Percentiles rank a stretch among this genome's conserved stretches.
Evolutionary conservation across 2,329 filamentous ascomycete species (phyloP).

Genomic region (Fusarium xyrophilum): DNA sequence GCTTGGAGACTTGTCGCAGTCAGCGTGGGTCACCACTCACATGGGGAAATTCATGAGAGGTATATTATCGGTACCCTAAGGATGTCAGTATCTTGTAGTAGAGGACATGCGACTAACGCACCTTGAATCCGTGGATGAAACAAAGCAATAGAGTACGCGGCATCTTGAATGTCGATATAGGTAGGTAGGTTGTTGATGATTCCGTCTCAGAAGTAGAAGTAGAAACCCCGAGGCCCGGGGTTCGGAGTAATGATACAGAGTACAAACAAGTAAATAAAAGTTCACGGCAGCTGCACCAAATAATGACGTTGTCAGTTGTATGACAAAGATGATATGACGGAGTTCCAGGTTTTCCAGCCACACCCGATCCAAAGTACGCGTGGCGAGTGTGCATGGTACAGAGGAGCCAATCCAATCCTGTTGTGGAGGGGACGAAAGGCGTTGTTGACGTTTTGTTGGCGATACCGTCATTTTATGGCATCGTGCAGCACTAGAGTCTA

Average conservation of each 20-base stretch:
- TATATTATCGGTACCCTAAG: slow-evolving; percentile 72
- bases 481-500: slow-evolving; percentile 28
- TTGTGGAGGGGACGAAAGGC: background rate
- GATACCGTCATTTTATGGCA: slow-evolving; percentile 32
- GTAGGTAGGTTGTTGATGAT: background rate
- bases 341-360: slow-evolving; percentile 40
- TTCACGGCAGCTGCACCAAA: background rate
- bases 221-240: background rate
- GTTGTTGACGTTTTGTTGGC: background rate
- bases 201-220: background rate
- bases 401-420: slow-evolving; percentile 20
- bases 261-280: slow-evolving; percentile 12
- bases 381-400: slow-evolving; percentile 27
- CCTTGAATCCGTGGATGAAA: slow-evolving; percentile 78
- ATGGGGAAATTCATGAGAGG: slow-evolving; percentile 71
- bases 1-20: background rate
- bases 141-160: slow-evolving; percentile 69
- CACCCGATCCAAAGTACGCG: slow-evolving; percentile 17
- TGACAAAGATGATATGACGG: background rate
- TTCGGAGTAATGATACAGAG: slow-evolving; percentile 10
- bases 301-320: slow-evolving; percentile 33
- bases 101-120: fast-evolving
- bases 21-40: slow-evolving; percentile 37
- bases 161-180: slow-evolving; percentile 42
- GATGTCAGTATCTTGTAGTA: background rate